These are phyloP conservation scores for Gigaspora rosea DNA, from an alignment of 192 early-diverging fungal species.

Conservation along the genomic window DNA sequence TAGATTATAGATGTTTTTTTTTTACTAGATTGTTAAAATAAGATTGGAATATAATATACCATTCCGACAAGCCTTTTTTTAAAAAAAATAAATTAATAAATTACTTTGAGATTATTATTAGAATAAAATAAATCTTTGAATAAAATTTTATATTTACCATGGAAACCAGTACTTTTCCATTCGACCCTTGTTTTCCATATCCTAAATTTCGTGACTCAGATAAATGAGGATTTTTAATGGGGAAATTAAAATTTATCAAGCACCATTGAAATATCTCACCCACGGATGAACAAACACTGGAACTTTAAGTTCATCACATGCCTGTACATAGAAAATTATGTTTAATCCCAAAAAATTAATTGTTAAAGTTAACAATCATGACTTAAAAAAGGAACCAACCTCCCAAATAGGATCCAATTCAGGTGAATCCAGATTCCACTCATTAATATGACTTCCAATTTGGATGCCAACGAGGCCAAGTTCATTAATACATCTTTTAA, in stretches of 20 bases:
- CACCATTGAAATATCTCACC: constrained; percentile 50
- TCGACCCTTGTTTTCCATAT: constrained; percentile 60
- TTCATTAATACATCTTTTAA: constrained; percentile 63
- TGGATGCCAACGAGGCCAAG: constrained; percentile 63
- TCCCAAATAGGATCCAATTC: constrained; percentile 66
- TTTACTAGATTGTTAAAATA: too few relatives aligned
- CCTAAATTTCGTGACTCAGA: constrained; percentile 1
- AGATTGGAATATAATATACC: constrained; percentile 23
- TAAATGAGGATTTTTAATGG: background rate
- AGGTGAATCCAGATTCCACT: constrained; percentile 72
- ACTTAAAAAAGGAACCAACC: background rate
- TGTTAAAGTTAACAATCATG: background rate
- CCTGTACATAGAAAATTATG: constrained; percentile 26
- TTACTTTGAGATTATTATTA: background rate
- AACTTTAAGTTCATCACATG: constrained; percentile 64
- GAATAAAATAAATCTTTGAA: background rate
- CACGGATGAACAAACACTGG: constrained; percentile 69
- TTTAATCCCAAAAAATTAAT: background rate
- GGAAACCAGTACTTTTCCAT: constrained; percentile 75
- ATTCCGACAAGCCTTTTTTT: constrained; percentile 50
- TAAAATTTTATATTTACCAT: constrained; percentile 45
- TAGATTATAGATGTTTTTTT: too few relatives aligned
- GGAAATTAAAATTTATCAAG: background rate
- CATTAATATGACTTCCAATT: constrained; percentile 65
- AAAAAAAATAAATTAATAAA: constrained; percentile 3